phyloP scores from a whole-genome alignment of 2,329 filamentous ascomycete species.

The Cladosporium colombiae region DNA sequence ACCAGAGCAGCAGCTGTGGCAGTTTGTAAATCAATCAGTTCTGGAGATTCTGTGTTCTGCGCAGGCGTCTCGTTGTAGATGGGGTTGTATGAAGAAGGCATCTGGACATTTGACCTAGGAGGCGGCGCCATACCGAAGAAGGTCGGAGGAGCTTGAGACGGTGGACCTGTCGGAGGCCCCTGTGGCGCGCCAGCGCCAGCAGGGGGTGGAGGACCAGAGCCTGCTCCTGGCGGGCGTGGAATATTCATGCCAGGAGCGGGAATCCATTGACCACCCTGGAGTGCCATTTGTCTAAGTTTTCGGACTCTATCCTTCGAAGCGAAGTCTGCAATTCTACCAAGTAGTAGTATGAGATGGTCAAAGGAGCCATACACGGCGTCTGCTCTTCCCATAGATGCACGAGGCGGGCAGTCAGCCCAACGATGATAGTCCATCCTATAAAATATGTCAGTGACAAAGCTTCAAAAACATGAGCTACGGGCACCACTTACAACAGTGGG shows the following conservation, averaged over 20 bases:
- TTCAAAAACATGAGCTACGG: not conserved
- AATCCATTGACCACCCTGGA: slow-evolving; percentile 59
- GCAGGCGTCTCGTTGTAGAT: slow-evolving; percentile 25
- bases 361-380: slow-evolving; percentile 85
- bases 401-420: slow-evolving; percentile 86
- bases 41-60: slow-evolving; percentile 16
- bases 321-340: slow-evolving; percentile 79
- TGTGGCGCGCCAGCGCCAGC: not conserved
- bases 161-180: slow-evolving; percentile 2
- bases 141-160: slow-evolving; percentile 42
- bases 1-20: slow-evolving; percentile 68
- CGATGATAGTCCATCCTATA: slow-evolving; percentile 72
- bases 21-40: slow-evolving; percentile 56
- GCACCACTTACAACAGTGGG: slow-evolving; percentile 70
- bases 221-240: slow-evolving; percentile 38
- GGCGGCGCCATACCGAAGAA: slow-evolving; percentile 56
- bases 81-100: slow-evolving; percentile 45
- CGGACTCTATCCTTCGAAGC: slow-evolving; percentile 73
- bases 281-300: slow-evolving; percentile 69
- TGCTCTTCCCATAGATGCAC: slow-evolving; percentile 73
- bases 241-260: slow-evolving; percentile 52
- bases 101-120: slow-evolving; percentile 40
- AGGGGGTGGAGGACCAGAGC: slow-evolving; percentile 23
- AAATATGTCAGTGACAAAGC: not conserved
- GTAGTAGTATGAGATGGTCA: slow-evolving; percentile 80